Percentiles rank a stretch among this genome's conserved stretches.
phyloP scores from a whole-genome alignment of 345 rosid species.

The Gossypium thurberi region DNA sequence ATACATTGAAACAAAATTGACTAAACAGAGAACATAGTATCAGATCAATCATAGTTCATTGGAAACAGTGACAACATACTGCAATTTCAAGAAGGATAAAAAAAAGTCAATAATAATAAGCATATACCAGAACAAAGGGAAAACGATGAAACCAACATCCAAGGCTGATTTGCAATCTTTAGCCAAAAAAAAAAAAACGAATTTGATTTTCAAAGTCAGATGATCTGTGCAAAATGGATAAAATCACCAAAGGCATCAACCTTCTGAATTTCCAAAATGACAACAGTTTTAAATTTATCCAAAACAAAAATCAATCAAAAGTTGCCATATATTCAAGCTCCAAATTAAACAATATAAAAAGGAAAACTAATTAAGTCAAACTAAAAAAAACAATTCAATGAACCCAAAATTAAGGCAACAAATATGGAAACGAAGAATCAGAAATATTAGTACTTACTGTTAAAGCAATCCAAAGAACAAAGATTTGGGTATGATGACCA shows the following conservation, averaged over 20 bases:
- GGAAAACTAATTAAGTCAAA: not conserved
- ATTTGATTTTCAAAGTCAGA: not conserved
- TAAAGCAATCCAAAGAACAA: conserved; percentile 18
- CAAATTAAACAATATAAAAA: not conserved
- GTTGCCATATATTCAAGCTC: not conserved
- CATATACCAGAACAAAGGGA: not conserved
- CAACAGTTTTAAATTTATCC: not conserved
- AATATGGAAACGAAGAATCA: not conserved
- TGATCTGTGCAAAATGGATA: conserved; percentile 8
- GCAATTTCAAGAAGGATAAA: not conserved
- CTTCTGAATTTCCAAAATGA: conserved; percentile 8
- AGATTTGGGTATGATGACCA: conserved; percentile 7
- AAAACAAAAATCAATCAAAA: not conserved
- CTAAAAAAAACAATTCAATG: not conserved
- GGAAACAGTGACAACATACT: not conserved
- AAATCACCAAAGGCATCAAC: conserved; percentile 3
- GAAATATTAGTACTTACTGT: conserved; percentile 21
- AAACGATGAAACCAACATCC: not conserved
- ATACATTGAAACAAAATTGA: not conserved
- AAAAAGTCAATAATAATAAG: not conserved
- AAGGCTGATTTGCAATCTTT: not conserved
- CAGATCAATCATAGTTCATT: not conserved
- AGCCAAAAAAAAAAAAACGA: not conserved
- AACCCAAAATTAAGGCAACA: conserved; percentile 2
- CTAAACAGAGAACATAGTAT: not conserved